phyloP scores from a whole-genome alignment of 2,329 filamentous ascomycete species.

The Calonectria ilicicola region DNA sequence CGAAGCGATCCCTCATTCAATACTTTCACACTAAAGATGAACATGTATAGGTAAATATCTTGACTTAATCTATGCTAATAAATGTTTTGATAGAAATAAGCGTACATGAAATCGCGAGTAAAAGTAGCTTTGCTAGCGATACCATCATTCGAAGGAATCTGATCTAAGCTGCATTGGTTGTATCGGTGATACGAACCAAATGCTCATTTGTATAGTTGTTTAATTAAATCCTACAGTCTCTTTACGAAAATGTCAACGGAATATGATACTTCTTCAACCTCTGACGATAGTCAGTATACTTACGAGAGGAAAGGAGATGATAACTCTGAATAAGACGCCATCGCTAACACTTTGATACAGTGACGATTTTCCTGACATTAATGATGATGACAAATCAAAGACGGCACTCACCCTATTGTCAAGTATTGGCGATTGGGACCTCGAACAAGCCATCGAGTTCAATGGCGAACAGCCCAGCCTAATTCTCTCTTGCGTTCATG shows the following conservation, averaged over 20 bases:
- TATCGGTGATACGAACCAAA: neutral
- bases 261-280: neutral
- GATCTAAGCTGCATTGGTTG: no score
- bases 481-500: conserved; percentile 27
- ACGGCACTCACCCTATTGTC: neutral
- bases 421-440: neutral
- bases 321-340: neutral
- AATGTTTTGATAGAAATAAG: neutral
- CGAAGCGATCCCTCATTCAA: neutral
- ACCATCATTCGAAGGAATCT: neutral
- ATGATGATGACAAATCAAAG: neutral
- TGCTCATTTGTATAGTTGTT: neutral
- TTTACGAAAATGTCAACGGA: neutral
- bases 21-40: neutral
- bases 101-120: neutral
- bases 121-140: neutral
- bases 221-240: neutral
- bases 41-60: neutral
- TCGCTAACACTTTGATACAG: neutral
- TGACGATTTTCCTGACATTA: neutral
- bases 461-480: neutral
- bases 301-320: neutral
- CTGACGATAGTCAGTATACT: neutral
- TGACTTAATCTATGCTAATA: neutral
- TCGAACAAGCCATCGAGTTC: neutral